Conservation (phyloP, 768 basidiomycete species). For the Tephrocybe sp. region DNA sequence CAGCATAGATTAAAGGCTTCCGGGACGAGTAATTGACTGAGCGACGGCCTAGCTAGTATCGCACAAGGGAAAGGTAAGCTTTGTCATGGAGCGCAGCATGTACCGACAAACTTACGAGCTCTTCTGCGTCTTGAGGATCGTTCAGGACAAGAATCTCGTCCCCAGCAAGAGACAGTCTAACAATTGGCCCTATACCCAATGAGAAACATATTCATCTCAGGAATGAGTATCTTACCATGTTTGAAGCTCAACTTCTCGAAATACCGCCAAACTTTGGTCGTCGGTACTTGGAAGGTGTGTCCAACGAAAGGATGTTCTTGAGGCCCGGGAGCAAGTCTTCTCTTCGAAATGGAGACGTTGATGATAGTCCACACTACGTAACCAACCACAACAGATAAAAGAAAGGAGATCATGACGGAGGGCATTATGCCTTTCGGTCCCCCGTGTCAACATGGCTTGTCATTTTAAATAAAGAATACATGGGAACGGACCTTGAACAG, state of each 20-base stretch:
- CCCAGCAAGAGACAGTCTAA: slow-evolving; percentile 10
- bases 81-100: too few relatives aligned
- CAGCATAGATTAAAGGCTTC: slow-evolving; percentile 9
- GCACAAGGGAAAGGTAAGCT: background rate
- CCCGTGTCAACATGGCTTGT: too few relatives aligned
- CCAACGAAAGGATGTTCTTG: slow-evolving; percentile 9
- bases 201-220: too few relatives aligned
- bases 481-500: too few relatives aligned
- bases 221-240: slow-evolving; percentile 9
- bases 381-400: background rate
- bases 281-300: slow-evolving; percentile 13
- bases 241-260: slow-evolving; percentile 9
- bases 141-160: slow-evolving; percentile 10
- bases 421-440: too few relatives aligned
- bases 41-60: slow-evolving; percentile 9
- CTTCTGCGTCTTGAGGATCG: slow-evolving; percentile 10
- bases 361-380: background rate
- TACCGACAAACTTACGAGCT: slow-evolving; percentile 2
- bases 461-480: too few relatives aligned
- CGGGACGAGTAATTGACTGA: slow-evolving; percentile 14
- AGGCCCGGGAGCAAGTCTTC: slow-evolving; percentile 7
- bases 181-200: slow-evolving; percentile 9
- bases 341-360: background rate
- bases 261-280: slow-evolving; percentile 8
- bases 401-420: too few relatives aligned